Evolutionary conservation across 2,329 filamentous ascomycete genomes (phyloP), one percentile per base, ranked within the genome.

Genomic region (Didymella segeticola): DNA sequence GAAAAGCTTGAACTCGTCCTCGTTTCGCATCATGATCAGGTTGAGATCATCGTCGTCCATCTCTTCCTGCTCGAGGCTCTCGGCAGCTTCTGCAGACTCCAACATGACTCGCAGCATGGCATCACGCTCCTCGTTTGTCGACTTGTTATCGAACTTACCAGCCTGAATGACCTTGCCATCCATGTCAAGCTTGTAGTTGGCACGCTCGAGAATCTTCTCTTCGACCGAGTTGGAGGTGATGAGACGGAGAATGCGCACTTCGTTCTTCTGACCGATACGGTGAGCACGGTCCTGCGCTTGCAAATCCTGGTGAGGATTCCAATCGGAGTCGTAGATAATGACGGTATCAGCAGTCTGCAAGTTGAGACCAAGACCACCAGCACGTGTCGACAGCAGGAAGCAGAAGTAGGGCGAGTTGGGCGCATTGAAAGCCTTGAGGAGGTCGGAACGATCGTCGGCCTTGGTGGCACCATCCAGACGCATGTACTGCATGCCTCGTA

Each of bases 231-330:
- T 96, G 9, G 92, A 96, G 62, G 89, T 97, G 75, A 99, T 98
- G 37, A 99, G 83, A 76, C 95, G 89, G 56, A 99, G 79, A 74
- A 99, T 99, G 67, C 95, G 90, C 51, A 99, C 95, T 77, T 99
- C 95, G 68, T 99, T 99, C 87, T 99, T 99, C 77, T 99, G 95
- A 58, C 95, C 95, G 64, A 99, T 99, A 89, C 95, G 93, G 86
- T 99, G 95, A 39, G 95, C 95, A 88, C 95, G 95, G 89, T 99
- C 95, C 74, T 99, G 95, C 12, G 95, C 95, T 76, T 99, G 95
- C 77, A 99, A 81, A 89, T 99, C 95, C 77, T 99, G 95, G 74
- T 98, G 93, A 72, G 95, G 95, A 76, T 99, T 99, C 95, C 95
- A 99, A 79, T 99, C 95, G 0, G 95, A 99, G 72, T 99, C 95